Evolutionary conservation across 2,329 filamentous ascomycete genomes (phyloP), one percentile per base, ranked within the genome.

Genomic region (Neonectria ditissima): DNA sequence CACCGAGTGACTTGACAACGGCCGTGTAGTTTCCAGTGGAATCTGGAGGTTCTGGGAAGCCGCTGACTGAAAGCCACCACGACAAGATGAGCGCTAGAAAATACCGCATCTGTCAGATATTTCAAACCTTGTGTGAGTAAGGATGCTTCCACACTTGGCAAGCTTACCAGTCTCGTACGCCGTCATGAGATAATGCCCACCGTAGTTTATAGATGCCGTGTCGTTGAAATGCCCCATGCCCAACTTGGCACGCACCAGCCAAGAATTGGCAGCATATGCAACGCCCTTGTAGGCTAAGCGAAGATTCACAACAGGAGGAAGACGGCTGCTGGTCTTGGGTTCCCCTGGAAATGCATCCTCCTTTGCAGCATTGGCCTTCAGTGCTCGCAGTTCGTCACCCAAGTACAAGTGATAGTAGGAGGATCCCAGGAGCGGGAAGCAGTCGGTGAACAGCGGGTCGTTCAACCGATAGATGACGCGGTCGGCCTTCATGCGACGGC

Each of bases 141-240:
- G 20, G 6, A 4, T 44, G 3, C 18, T 18, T 5, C 18, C 22
- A 22, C 41, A 22, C 20, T 18, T 44, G 20, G 20, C 13, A 44
- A 9, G 22, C 41, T 44, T 44, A 44, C 41, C 41, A 44, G 41
- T 44, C 41, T 44, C 41, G 41, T 44, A 44, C 41, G 41, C 41
- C 0, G 41, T 44, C 41, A 44, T 44, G 41, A 44, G 41, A 44
- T 44, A 44, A 20, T 44, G 41, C 11, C 41, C 41, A 44, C 41
- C 41, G 41, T 44, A 44, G 18, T 44, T 44, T 44, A 44, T 44
- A 9, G 41, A 22, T 20, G 41, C 41, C 18, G 41, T 44, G 20
- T 44, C 41, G 20, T 44, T 44, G 20, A 44, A 44, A 44, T 44
- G 41, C 22, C 41, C 41, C 41, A 44, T 44, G 13, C 41, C 41